Evolutionary conservation across 495 filamentous ascomycete genomes (phyloP).

Genomic region (Podospora australis): DNA sequence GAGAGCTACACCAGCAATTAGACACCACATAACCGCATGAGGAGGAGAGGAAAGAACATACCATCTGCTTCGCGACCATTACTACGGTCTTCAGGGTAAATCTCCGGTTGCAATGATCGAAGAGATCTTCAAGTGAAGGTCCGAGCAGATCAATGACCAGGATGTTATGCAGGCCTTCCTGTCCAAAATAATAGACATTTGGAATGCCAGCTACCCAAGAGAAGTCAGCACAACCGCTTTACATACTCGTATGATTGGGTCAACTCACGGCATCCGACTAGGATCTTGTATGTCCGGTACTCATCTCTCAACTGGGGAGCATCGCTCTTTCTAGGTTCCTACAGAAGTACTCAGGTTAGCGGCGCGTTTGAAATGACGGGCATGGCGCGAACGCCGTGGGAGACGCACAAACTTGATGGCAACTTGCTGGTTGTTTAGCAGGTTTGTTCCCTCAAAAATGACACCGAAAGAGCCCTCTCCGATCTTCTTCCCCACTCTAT

Average conservation of each 20-base stretch:
- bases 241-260: too few species aligned
- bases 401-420: conserved; percentile 96
- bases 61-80: conserved; percentile 99
- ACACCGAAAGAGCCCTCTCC: conserved; percentile 98
- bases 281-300: conserved; percentile 98
- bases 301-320: conserved; percentile 97
- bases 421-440: conserved; percentile 98
- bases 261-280: conserved; percentile 95
- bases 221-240: too few species aligned
- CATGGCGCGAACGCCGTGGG: not conserved
- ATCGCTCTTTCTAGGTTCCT: conserved; percentile 99
- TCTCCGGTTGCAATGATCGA: conserved; percentile 93
- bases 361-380: not conserved
- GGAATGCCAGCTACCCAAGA: conserved; percentile 79
- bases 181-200: conserved; percentile 99
- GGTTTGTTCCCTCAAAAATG: conserved; percentile 97
- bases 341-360: not conserved
- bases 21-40: too few species aligned
- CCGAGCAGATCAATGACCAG: conserved; percentile 97
- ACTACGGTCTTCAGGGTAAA: conserved; percentile 97
- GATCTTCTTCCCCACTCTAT: conserved; percentile 98
- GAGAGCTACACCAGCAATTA: too few species aligned
- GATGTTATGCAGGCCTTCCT: conserved; percentile 98
- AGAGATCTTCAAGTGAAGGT: conserved; percentile 93
- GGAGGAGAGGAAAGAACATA: not conserved